Evolutionary conservation across 192 early-diverging fungal species (phyloP).

Genomic region (Cladochytrium replicatum): DNA sequence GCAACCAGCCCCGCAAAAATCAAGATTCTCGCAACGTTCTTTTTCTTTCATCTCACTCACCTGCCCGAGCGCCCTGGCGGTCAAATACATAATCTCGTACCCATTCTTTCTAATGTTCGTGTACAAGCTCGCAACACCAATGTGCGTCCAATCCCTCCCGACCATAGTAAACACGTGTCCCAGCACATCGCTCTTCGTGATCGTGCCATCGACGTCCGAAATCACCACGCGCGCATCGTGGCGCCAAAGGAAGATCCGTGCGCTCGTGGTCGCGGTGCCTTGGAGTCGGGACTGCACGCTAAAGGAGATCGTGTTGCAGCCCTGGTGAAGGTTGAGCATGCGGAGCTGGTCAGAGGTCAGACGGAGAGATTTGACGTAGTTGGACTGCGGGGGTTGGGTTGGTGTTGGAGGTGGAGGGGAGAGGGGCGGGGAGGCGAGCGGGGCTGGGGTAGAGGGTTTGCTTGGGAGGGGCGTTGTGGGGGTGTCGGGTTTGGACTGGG

Average conservation of each 20-base stretch:
- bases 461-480: background rate
- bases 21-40: background rate
- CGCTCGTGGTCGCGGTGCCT: conserved; percentile 64
- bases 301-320: conserved; percentile 85
- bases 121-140: conserved; percentile 91
- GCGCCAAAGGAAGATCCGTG: conserved; percentile 85
- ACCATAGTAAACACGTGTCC: conserved; percentile 97
- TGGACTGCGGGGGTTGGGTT: conserved; percentile 3
- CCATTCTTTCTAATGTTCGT: conserved; percentile 90
- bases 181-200: conserved; percentile 87
- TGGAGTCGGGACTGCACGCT: conserved; percentile 69
- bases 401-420: conserved; percentile 3
- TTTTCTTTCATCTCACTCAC: conserved; percentile 5
- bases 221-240: conserved; percentile 81
- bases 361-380: conserved; percentile 81
- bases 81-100: conserved; percentile 91
- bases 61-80: conserved; percentile 92
- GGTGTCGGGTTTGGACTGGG: background rate
- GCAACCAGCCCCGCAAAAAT: background rate
- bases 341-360: conserved; percentile 86
- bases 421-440: conserved; percentile 1
- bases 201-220: conserved; percentile 97
- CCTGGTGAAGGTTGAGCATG: conserved; percentile 67
- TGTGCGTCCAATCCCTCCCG: conserved; percentile 96
- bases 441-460: too few species aligned